Evolutionary conservation across 1,284 basidiomycete species (phyloP).

Genomic region (Ganoderma sinense): DNA sequence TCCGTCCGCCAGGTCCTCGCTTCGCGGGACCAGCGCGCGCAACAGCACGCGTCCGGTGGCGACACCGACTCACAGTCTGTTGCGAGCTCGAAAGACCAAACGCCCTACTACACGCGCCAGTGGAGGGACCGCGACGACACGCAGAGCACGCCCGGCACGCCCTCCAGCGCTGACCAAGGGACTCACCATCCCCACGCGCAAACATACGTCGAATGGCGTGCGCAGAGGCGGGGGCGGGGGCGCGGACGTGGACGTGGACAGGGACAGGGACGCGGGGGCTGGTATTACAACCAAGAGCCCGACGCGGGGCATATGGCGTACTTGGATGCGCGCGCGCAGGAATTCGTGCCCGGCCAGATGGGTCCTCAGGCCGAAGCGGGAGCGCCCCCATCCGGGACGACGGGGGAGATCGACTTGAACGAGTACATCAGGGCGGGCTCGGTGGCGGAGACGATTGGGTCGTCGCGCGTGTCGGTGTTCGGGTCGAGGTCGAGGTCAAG

Average conservation of each 20-base stretch:
- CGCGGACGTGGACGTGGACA: neutral
- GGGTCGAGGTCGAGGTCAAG: neutral
- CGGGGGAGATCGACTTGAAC: constrained; percentile 8
- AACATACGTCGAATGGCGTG: neutral
- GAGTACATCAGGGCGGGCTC: neutral
- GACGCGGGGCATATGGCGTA: neutral
- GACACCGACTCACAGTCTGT: neutral
- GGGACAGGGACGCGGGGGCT: neutral
- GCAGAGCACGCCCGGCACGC: neutral
- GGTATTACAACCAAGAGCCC: neutral
- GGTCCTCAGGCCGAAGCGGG: neutral
- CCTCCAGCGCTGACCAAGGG: neutral
- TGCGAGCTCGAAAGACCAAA: neutral
- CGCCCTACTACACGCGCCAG: neutral
- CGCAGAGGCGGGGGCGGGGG: neutral
- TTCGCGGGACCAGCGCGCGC: neutral
- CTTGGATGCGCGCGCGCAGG: neutral
- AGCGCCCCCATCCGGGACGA: neutral
- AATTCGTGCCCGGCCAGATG: constrained; percentile 2
- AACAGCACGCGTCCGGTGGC: neutral
- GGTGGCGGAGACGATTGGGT: neutral
- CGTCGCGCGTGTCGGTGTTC: neutral
- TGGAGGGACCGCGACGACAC: neutral
- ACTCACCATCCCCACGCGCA: neutral
- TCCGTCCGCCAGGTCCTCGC: neutral